phyloP scores from a whole-genome alignment of 2,329 filamentous ascomycete genomes.

The Aspergillus thermomutatus region DNA sequence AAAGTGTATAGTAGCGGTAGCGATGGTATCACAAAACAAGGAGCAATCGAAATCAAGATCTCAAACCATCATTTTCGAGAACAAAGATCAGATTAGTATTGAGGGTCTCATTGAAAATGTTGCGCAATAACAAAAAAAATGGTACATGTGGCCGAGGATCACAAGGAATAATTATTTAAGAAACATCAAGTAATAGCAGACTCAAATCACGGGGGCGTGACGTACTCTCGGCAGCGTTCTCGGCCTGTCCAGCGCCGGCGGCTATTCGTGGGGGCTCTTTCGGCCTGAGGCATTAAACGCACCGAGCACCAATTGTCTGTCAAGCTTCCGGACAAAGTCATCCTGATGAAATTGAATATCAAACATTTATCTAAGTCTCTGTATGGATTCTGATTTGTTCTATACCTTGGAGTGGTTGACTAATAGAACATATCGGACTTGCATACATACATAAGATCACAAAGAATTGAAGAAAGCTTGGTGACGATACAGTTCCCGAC shows the following conservation, averaged over 20 bases:
- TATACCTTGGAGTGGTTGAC: neutral
- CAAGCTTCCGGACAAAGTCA: neutral
- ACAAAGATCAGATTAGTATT: slow-evolving; percentile 6
- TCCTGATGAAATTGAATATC: neutral
- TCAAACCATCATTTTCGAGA: slow-evolving; percentile 23
- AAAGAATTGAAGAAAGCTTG: slow-evolving; percentile 2
- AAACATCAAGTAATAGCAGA: slow-evolving; percentile 4
- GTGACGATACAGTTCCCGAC: slow-evolving; percentile 12
- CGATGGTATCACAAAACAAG: slow-evolving; percentile 14
- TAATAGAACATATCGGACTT: slow-evolving; percentile 4
- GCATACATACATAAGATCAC: neutral
- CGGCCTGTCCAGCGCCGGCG: slow-evolving; percentile 6
- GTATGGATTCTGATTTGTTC: neutral
- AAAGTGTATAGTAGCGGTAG: slow-evolving; percentile 21
- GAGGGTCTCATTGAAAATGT: slow-evolving; percentile 1
- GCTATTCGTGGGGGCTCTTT: neutral
- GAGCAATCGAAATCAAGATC: slow-evolving; percentile 7
- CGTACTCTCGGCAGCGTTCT: slow-evolving; percentile 19
- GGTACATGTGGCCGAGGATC: slow-evolving; percentile 7
- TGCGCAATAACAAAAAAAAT: slow-evolving; percentile 2
- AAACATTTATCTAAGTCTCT: neutral
- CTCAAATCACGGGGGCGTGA: slow-evolving; percentile 10
- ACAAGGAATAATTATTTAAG: slow-evolving; percentile 2
- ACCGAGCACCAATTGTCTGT: neutral
- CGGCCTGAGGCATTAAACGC: neutral